phyloP scores from a whole-genome alignment of 768 basidiomycete genomes.

The Leccinum arenicola region DNA sequence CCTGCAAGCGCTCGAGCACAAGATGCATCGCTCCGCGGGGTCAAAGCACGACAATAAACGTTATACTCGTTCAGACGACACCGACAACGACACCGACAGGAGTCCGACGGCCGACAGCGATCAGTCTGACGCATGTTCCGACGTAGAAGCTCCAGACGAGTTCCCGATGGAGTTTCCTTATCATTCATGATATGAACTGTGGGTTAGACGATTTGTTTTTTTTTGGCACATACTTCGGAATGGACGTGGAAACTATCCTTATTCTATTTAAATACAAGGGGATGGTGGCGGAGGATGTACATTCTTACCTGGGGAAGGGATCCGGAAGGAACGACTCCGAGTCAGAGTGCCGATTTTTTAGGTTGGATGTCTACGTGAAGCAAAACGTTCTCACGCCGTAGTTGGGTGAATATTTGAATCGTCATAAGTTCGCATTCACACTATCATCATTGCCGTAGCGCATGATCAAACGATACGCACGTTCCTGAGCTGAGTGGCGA shows the following conservation, averaged over 20 bases:
- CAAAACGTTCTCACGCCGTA: slow-evolving; percentile 17
- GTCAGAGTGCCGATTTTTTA: not conserved
- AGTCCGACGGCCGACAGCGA: slow-evolving; percentile 1
- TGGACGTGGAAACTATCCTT: slow-evolving; percentile 20
- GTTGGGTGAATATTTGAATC: no score
- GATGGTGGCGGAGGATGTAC: not conserved
- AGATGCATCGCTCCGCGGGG: no score
- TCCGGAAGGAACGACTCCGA: not conserved
- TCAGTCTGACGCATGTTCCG: slow-evolving; percentile 25
- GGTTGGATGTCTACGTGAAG: not conserved
- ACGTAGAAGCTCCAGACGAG: slow-evolving; percentile 24
- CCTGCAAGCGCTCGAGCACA: no score
- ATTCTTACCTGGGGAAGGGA: not conserved
- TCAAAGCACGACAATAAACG: slow-evolving; percentile 7
- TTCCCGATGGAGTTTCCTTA: slow-evolving; percentile 20
- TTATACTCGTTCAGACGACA: slow-evolving; percentile 27
- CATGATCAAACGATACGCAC: no score
- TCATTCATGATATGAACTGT: slow-evolving; percentile 11
- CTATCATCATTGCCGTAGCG: no score
- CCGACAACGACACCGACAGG: slow-evolving; percentile 21
- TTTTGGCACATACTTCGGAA: slow-evolving; percentile 4
- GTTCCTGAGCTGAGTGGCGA: no score
- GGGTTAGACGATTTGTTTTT: slow-evolving; percentile 9
- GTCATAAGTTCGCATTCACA: no score
- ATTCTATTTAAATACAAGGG: slow-evolving; percentile 28